Evolutionary conservation across 495 filamentous ascomycete species (phyloP).

Genomic region (Aspergillus biplanus): DNA sequence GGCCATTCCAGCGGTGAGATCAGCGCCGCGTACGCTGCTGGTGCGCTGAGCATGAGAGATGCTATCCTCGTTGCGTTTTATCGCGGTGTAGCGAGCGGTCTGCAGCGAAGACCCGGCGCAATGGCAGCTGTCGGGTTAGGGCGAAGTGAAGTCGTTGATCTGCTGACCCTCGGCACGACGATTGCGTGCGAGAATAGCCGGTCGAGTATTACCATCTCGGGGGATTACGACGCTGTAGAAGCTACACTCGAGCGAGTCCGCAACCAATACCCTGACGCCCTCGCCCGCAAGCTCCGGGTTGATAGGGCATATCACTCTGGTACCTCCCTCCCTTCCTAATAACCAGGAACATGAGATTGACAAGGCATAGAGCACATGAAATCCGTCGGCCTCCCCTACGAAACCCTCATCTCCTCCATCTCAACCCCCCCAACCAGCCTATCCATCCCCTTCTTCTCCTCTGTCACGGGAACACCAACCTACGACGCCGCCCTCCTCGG

Average conservation of each 20-base stretch:
- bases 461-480: neutral
- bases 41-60: constrained; percentile 34
- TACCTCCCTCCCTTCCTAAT: neutral
- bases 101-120: constrained; percentile 35
- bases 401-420: constrained; percentile 39
- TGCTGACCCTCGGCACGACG: constrained; percentile 33
- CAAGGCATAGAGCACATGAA: constrained; percentile 51
- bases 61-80: constrained; percentile 58
- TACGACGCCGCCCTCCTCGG: neutral
- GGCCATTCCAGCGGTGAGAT: constrained; percentile 46
- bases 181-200: constrained; percentile 42
- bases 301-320: constrained; percentile 62
- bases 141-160: constrained; percentile 44
- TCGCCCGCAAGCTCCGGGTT: constrained; percentile 41
- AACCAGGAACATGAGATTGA: neutral
- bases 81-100: constrained; percentile 41
- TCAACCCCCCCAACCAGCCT: neutral
- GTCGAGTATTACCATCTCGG: constrained; percentile 42
- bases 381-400: constrained; percentile 27
- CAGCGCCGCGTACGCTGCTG: constrained; percentile 41
- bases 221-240: constrained; percentile 41
- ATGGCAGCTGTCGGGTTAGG: constrained; percentile 59
- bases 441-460: neutral
- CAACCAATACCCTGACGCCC: constrained; percentile 35
- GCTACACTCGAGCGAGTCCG: constrained; percentile 35